These are phyloP conservation scores for Candida takata DNA, from an alignment of 805 yeast genomes.

Conservation along the genomic window DNA sequence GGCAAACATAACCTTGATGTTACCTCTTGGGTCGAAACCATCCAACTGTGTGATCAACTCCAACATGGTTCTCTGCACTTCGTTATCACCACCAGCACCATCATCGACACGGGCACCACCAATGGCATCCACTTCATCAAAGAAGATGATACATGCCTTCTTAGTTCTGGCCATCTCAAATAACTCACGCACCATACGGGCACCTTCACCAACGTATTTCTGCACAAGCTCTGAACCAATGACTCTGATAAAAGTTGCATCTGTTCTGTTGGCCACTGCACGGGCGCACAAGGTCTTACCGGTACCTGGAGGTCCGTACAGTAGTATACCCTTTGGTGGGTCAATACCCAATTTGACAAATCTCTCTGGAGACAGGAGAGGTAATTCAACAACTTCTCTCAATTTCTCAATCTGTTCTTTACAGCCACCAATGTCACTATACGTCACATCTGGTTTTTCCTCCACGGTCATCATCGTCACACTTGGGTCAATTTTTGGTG, in stretches of 20 bases:
- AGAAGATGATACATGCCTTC: conserved; percentile 95
- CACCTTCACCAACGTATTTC: conserved; percentile 99
- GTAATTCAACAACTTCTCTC: conserved; percentile 93
- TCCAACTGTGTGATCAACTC: conserved; percentile 96
- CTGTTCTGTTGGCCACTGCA: conserved; percentile 98
- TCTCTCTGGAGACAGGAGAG: conserved; percentile 90
- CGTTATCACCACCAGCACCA: conserved; percentile 99
- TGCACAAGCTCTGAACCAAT: conserved; percentile 98
- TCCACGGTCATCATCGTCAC: conserved; percentile 99
- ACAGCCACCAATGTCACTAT: conserved; percentile 97
- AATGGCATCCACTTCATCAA: conserved; percentile 97
- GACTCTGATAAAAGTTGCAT: conserved; percentile 96
- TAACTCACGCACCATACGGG: conserved; percentile 97
- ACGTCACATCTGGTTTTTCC: conserved; percentile 98
- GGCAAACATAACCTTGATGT: conserved; percentile 98
- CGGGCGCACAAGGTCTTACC: conserved; percentile 98
- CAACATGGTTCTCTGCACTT: conserved; percentile 98
- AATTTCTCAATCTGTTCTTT: conserved; percentile 96
- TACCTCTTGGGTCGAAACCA: conserved; percentile 98
- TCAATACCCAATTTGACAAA: conserved; percentile 96
- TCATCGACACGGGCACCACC: conserved; percentile 99
- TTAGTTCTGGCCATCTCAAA: conserved; percentile 99
- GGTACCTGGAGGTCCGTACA: conserved; percentile 98
- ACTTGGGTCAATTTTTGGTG: conserved; percentile 95
- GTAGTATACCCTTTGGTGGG: conserved; percentile 95